Conservation (phyloP, 495 filamentous ascomycete genomes). For the Talaromyces thailandensis region DNA sequence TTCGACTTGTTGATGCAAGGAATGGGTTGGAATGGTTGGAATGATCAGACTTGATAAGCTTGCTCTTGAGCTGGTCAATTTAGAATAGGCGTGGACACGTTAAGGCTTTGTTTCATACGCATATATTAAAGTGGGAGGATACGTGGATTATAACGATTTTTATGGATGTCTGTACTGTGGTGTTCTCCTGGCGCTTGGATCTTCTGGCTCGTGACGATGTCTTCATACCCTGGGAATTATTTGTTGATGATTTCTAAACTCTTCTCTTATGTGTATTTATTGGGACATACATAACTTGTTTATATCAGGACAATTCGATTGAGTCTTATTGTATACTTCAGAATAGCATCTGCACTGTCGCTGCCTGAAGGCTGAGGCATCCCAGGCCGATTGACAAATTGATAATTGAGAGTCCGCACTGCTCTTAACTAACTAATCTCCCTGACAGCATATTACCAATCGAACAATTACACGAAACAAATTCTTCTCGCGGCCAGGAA, state of each 20-base stretch:
- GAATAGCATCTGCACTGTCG: neutral
- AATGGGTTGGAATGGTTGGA: slow-evolving; percentile 22
- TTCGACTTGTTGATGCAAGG: slow-evolving; percentile 26
- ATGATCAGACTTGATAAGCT: neutral
- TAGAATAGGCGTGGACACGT: neutral
- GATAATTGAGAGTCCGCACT: neutral
- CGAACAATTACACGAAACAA: neutral
- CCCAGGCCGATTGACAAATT: neutral
- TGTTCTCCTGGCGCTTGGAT: neutral
- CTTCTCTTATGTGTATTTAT: neutral
- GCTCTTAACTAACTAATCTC: neutral
- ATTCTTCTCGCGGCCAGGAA: neutral
- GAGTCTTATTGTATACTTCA: neutral
- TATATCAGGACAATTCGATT: neutral
- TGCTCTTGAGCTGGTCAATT: neutral
- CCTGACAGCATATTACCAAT: neutral
- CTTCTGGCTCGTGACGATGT: neutral
- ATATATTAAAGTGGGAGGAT: neutral
- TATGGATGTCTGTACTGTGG: neutral
- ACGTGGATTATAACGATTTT: neutral
- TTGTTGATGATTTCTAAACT: neutral
- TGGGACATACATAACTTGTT: neutral
- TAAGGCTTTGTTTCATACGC: neutral
- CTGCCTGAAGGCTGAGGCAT: neutral
- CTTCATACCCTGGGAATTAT: slow-evolving; percentile 1